Base-by-base conservation (phyloP, 73 alveolate genomes). In the Stentor coeruleus region DNA sequence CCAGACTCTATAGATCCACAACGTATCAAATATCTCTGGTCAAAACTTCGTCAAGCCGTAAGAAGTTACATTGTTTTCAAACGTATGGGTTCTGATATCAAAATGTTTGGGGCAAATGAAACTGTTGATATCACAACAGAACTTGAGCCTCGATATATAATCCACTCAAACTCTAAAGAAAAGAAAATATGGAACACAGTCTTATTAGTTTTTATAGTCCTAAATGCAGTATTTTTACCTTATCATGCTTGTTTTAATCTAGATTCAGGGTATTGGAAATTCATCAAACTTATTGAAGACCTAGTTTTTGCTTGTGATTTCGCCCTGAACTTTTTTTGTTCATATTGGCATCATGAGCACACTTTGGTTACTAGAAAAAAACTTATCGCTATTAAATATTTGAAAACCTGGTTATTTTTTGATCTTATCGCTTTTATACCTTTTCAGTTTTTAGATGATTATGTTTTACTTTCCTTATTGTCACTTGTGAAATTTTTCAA, bases 401-500 rank as follows among this genome's bases (percentile, higher is more conserved):
- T 66, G n/a, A 66, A 2, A 66, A 26, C 41, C 79, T 66, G 79
- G 37, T 33, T 66, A 28, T 20, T 66, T 66, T 28, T 66, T 33
- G 79, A 66, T 66, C n/a, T 66, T 28, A 31, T 31, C 37, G 36
- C 79, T 31, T 20, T 20, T 20, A 26, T 66, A 28, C 79, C 79
- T 20, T 20, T 66, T 26, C 40, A 66, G 37, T 66, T 66, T 40
- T 33, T 20, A 66, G 1, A 1, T 20, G 0, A 33, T 20, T 2
- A 66, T 20, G n/a, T 40, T 31, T 2, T 20, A 33, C 79, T 20
- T 20, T 20, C 15, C 39, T 11, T 66, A 20, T 20, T 76, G 55
- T 75, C 59, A 40, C 59, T 75, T 28, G 86, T 79, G 3, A 75
- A 83, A 35, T 42, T 83, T 39, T 82, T 82, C 30, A 3, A 83